Evolutionary conservation across 1,139 yeast species (phyloP), one percentile per base, ranked within the genome.

Genomic region (Blastobotrys illinoisensis): DNA sequence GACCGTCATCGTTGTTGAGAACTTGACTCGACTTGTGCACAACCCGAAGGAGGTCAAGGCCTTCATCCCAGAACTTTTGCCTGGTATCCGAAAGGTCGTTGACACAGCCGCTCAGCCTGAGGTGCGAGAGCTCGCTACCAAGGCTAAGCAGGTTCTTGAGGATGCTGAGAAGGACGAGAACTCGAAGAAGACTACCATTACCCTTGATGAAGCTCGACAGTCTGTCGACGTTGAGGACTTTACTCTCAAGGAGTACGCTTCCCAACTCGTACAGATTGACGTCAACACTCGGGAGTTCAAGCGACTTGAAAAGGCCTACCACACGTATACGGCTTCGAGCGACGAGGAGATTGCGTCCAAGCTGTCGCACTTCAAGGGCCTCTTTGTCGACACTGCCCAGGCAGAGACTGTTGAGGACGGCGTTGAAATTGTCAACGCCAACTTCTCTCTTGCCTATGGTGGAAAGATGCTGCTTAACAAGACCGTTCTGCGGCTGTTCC

Each of bases 391-490:
- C 51, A 76, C 81, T 50, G 86, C 85, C 48, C 86, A 80, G 57
- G 82, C 80, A 50, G 83, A 78, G 43, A 74, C 74, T 32, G 75
- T 76, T 50, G 84, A 80, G 54, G 95, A 86, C 56, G 97, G 95
- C 59, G 74, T 89, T 60, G 95, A 87, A 68, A 86, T 93, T 67
- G 97, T 91, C 62, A 90, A 93, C 71, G 86, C 98, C 43, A 95
- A 88, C 69, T 93, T 93, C 72, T 93, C 98, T 0, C 78, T 93
- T 62, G 99, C 99, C 44, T 93, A 93, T 70, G 99, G 99, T 74
- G 88, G 97, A 46, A 85, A 98, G 74, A 93, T 93, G 97, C 80
- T 93, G 65, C 78, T 93, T 66, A 93, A 91, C 79, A 91, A 93
- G 74, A 91, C 99, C 54, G 86, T 79, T 60, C 76, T 93, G 69